Percentiles rank a stretch among this genome's conserved stretches.
Conservation (phyloP, 163 green algal genomes). For the Scenedesmus sp. region DNA sequence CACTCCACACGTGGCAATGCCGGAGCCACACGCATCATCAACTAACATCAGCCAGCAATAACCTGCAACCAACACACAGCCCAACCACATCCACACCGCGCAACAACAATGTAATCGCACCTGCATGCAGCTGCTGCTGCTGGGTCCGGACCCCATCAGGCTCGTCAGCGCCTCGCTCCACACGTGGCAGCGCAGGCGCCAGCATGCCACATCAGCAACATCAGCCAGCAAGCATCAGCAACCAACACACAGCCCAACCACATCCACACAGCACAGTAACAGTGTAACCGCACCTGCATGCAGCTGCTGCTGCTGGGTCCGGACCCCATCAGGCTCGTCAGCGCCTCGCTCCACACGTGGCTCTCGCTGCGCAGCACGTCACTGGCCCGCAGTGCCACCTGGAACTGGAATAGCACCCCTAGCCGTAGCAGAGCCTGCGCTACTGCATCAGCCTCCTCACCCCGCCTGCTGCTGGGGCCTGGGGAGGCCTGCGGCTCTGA, state of each 20-base stretch:
- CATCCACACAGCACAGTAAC: no score
- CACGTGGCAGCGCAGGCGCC: not conserved
- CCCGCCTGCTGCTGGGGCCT: constrained; percentile 29
- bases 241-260: no score
- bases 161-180: constrained; percentile 51
- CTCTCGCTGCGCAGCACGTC: constrained; percentile 31
- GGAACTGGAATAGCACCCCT: constrained; percentile 51
- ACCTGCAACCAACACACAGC: no score
- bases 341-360: constrained; percentile 47
- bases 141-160: constrained; percentile 15
- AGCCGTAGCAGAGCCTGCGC: constrained; percentile 43
- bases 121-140: constrained; percentile 26
- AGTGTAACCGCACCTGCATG: constrained; percentile 17
- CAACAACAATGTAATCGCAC: not conserved
- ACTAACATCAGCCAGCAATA: no score
- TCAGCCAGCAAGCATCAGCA: no score
- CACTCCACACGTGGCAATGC: no score
- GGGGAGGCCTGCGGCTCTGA: not conserved
- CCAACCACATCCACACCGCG: no score
- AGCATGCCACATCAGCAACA: no score
- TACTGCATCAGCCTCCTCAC: constrained; percentile 41
- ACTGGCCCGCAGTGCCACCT: constrained; percentile 23
- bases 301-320: not conserved
- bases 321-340: constrained; percentile 36
- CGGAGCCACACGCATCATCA: no score